Conservation (phyloP, 192 early-diverging fungal species). For the Chytriomyces confervae region DNA sequence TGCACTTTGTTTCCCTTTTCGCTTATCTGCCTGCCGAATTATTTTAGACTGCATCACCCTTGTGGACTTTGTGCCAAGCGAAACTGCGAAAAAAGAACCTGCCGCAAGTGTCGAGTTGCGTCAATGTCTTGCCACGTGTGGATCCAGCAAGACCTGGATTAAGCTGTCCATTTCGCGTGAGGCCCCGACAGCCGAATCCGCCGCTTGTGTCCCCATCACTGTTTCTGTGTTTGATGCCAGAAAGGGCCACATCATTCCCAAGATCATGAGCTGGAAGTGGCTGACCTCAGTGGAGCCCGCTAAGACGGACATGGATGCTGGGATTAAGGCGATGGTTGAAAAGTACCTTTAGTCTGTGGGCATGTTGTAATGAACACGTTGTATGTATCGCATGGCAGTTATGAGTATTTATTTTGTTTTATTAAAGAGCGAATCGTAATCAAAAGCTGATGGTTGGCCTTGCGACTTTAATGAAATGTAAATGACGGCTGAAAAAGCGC, state of each 20-base stretch:
- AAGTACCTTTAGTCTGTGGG: not conserved
- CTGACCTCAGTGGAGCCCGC: not conserved
- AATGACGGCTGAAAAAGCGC: no score
- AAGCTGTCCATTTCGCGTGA: constrained; percentile 28
- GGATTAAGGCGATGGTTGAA: constrained; percentile 29
- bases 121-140: not conserved
- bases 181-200: not conserved
- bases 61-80: constrained; percentile 1
- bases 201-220: constrained; percentile 8
- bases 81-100: not conserved
- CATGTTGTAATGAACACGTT: no score
- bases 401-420: no score
- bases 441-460: no score
- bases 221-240: constrained; percentile 29
- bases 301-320: not conserved
- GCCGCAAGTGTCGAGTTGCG: not conserved
- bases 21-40: not conserved
- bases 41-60: not conserved
- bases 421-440: no score
- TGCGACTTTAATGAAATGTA: no score
- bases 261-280: constrained; percentile 33
- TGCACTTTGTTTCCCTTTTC: not conserved
- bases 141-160: constrained; percentile 6
- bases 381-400: no score
- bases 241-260: constrained; percentile 20